Conservation (phyloP, 2,329 filamentous ascomycete genomes). For the Arthrobotrys musiformis region DNA sequence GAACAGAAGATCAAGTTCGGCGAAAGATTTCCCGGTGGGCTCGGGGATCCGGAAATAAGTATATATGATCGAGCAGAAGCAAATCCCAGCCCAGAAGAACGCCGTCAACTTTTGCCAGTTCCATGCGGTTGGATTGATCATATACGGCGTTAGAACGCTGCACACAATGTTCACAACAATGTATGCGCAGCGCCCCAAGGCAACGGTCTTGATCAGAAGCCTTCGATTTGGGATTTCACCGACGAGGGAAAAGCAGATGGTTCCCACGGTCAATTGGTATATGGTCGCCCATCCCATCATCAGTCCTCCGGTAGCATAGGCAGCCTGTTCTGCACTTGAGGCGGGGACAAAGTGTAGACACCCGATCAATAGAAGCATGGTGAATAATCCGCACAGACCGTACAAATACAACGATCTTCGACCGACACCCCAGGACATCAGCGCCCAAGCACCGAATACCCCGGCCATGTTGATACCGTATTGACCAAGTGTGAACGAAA, state of each 20-base stretch:
- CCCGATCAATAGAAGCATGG: constrained; percentile 61
- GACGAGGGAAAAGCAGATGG: constrained; percentile 88
- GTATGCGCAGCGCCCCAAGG: constrained; percentile 82
- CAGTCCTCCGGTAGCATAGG: constrained; percentile 81
- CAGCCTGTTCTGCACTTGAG: constrained; percentile 76
- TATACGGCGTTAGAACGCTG: constrained; percentile 86
- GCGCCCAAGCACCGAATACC: constrained; percentile 78
- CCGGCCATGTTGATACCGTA: constrained; percentile 74
- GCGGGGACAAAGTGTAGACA: constrained; percentile 1
- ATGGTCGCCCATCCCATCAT: constrained; percentile 84
- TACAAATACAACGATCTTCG: constrained; percentile 60
- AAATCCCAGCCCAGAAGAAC: constrained; percentile 70
- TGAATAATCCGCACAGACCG: constrained; percentile 61
- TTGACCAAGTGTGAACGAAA: constrained; percentile 66
- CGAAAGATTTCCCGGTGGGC: constrained; percentile 81
- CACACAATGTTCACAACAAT: constrained; percentile 85
- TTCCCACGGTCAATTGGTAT: constrained; percentile 88
- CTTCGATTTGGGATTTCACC: constrained; percentile 83
- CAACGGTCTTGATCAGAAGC: constrained; percentile 90
- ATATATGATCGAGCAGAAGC: constrained; percentile 82
- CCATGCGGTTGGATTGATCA: constrained; percentile 89
- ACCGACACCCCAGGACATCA: constrained; percentile 62
- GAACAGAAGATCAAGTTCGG: constrained; percentile 86
- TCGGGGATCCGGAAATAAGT: constrained; percentile 84
- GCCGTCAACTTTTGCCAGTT: constrained; percentile 74